Conservation (phyloP, 345 rosid species). For the Lenwebbia sp. region DNA sequence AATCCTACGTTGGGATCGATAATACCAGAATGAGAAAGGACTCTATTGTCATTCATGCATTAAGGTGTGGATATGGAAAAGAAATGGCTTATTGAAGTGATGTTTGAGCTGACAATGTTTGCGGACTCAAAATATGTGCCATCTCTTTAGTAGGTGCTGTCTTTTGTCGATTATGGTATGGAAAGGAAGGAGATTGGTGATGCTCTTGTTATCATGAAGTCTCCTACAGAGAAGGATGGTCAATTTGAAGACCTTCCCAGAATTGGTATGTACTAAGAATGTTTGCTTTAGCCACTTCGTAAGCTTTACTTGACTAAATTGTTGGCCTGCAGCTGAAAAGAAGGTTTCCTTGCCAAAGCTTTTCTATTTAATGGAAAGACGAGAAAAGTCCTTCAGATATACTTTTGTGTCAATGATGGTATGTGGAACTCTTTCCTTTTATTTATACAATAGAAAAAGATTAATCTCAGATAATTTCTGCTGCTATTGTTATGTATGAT, state of each 20-base stretch:
- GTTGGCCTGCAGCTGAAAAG: constrained; percentile 28
- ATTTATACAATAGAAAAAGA: not conserved
- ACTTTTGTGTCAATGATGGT: constrained; percentile 44
- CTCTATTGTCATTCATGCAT: not conserved
- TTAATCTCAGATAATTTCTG: not conserved
- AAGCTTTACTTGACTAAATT: not conserved
- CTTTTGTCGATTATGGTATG: constrained; percentile 25
- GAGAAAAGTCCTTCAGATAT: constrained; percentile 52
- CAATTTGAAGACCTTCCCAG: constrained; percentile 8
- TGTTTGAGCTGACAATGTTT: not conserved
- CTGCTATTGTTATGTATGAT: not conserved
- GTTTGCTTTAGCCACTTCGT: not conserved
- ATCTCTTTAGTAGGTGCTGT: constrained; percentile 46
- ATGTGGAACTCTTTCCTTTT: constrained; percentile 12
- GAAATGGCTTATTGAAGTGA: not conserved
- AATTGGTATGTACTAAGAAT: constrained; percentile 22
- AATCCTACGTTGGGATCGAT: not conserved
- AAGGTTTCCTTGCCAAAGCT: constrained; percentile 35
- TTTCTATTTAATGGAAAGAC: constrained; percentile 44
- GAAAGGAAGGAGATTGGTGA: constrained; percentile 21
- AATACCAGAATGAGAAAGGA: not conserved
- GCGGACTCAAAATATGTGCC: not conserved
- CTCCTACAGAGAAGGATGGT: constrained; percentile 19
- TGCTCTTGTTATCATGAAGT: constrained; percentile 40
- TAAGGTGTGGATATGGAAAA: not conserved